Percentiles rank a stretch among this genome's conserved stretches.
These are phyloP conservation scores for Candida yuanshanica DNA, from an alignment of 805 yeast genomes.

Conservation along the genomic window DNA sequence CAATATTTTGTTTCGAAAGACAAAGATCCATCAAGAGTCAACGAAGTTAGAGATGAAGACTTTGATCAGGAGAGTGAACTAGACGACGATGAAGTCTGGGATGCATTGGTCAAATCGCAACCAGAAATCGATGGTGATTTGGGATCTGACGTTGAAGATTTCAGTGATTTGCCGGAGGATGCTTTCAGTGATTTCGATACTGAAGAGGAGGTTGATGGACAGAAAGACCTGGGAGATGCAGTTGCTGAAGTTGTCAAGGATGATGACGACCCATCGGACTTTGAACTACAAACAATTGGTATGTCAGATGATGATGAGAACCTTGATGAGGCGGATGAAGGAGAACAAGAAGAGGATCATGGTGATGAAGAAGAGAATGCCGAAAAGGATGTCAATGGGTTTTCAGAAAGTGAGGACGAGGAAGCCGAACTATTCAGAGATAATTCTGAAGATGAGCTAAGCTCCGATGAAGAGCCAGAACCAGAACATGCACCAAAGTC, in stretches of 20 bases:
- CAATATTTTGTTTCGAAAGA: conserved; percentile 72
- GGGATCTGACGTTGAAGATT: conserved; percentile 38
- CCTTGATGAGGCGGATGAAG: conserved; percentile 20
- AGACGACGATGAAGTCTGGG: conserved; percentile 74
- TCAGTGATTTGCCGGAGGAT: conserved; percentile 50
- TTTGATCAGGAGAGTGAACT: conserved; percentile 40
- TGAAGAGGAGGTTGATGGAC: conserved; percentile 38
- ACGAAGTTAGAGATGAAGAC: conserved; percentile 29
- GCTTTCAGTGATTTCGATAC: conserved; percentile 51
- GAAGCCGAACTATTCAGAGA: conserved; percentile 33
- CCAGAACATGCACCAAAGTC: conserved; percentile 19
- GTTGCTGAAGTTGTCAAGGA: conserved; percentile 21
- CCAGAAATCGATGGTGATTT: conserved; percentile 63
- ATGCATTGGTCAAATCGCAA: conserved; percentile 66
- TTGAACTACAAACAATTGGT: conserved; percentile 33
- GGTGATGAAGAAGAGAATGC: conserved; percentile 21
- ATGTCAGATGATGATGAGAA: conserved; percentile 24
- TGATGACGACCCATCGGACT: conserved; percentile 32
- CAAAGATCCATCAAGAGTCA: conserved; percentile 27
- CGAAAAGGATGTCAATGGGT: conserved; percentile 25
- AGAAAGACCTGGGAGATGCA: conserved; percentile 27
- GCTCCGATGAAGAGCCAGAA: conserved; percentile 28
- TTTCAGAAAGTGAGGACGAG: conserved; percentile 31
- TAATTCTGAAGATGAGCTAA: conserved; percentile 30
- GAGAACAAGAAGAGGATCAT: conserved; percentile 31